phyloP scores from a whole-genome alignment of 1,139 yeast species.

The Pichia sp. region DNA sequence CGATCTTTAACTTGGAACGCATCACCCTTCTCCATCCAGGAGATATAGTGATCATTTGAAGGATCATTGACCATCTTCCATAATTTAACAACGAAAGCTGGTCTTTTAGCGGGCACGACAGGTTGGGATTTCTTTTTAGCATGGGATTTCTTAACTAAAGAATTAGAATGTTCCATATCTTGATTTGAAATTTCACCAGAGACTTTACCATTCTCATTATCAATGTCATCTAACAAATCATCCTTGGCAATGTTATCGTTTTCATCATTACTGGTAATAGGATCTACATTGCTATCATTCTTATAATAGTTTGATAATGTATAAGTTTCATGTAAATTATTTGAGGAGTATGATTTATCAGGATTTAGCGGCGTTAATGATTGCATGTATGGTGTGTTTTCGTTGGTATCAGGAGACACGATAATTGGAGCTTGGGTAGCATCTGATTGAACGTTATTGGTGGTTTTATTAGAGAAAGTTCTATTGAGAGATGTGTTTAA shows the following conservation, averaged over 20 bases:
- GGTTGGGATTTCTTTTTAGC: slow-evolving; percentile 19
- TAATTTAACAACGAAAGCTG: slow-evolving; percentile 88
- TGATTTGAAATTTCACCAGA: neutral
- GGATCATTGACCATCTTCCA: slow-evolving; percentile 96
- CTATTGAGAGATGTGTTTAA: neutral
- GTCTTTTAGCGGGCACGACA: slow-evolving; percentile 44
- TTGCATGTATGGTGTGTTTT: neutral
- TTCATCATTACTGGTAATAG: neutral
- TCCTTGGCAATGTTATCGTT: neutral
- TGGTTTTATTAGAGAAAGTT: neutral
- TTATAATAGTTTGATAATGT: neutral
- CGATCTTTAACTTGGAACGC: slow-evolving; percentile 82
- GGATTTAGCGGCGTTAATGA: neutral
- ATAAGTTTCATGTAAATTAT: neutral
- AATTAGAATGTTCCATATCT: neutral
- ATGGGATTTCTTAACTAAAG: slow-evolving; percentile 24
- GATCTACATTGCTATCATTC: neutral
- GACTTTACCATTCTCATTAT: slow-evolving; percentile 4
- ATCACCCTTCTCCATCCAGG: slow-evolving; percentile 85
- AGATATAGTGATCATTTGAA: slow-evolving; percentile 62
- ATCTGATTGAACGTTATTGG: neutral
- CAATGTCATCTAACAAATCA: slow-evolving; percentile 7
- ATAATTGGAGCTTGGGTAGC: neutral
- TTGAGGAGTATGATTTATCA: neutral
- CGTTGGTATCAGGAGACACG: neutral